Conservation (phyloP, 306 rosid species). For the Corylus americana region DNA sequence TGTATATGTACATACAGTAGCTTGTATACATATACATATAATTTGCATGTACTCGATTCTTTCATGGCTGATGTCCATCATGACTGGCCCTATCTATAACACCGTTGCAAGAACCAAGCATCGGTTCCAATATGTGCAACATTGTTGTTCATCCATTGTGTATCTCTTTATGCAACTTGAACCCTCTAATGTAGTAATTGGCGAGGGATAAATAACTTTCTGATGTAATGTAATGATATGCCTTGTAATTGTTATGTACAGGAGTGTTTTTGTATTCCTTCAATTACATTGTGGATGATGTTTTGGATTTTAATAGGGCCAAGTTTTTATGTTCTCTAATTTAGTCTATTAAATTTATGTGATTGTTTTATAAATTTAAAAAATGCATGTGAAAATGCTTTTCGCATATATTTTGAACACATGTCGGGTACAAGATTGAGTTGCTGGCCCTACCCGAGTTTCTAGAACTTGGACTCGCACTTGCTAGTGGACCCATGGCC, state of each 20-base stretch:
- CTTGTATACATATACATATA: constrained; percentile 29
- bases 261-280: constrained; percentile 14
- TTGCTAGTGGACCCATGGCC: neutral
- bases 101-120: constrained; percentile 30
- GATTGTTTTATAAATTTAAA: too few relatives aligned
- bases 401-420: too few relatives aligned
- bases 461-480: neutral
- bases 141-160: constrained; percentile 22
- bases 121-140: constrained; percentile 37
- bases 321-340: too few relatives aligned
- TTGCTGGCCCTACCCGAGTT: neutral
- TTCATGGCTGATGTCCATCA: constrained; percentile 44
- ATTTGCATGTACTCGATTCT: constrained; percentile 45
- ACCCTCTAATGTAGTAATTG: constrained; percentile 26
- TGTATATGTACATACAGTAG: constrained; percentile 60
- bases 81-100: constrained; percentile 27
- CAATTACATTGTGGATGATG: neutral
- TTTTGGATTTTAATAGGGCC: neutral
- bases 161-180: constrained; percentile 28
- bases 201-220: neutral
- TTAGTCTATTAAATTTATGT: too few relatives aligned
- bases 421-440: too few relatives aligned
- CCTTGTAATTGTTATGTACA: constrained; percentile 15
- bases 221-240: neutral
- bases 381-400: too few relatives aligned